phyloP scores from a whole-genome alignment of 2,329 filamentous ascomycete species.

The Aurifilum marmelostoma region DNA sequence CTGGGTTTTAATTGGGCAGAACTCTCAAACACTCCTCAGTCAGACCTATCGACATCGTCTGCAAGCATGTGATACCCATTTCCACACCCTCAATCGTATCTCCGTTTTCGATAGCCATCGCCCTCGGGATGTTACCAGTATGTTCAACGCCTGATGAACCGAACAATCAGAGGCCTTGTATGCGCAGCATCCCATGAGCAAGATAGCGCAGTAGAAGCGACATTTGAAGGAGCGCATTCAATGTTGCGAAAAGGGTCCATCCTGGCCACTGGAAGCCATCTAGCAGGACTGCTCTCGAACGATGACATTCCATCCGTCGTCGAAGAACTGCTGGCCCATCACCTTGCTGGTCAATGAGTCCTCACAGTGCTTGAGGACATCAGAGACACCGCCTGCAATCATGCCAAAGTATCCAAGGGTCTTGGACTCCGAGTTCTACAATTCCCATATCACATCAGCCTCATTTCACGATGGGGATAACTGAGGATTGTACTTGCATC shows the following conservation, averaged over 20 bases:
- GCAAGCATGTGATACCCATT: neutral
- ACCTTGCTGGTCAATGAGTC: neutral
- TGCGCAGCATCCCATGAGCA: neutral
- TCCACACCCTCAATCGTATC: neutral
- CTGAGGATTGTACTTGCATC: neutral
- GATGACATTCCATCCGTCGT: conserved; percentile 17
- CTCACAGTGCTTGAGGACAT: conserved; percentile 1
- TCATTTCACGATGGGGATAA: neutral
- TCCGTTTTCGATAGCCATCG: neutral
- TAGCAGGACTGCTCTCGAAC: neutral
- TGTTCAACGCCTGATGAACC: neutral
- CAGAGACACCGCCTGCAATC: neutral
- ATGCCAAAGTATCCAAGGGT: neutral
- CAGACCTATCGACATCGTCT: neutral
- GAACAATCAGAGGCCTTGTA: neutral
- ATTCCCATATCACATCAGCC: neutral
- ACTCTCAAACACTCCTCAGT: neutral
- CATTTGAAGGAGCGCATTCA: neutral
- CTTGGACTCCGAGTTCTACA: neutral
- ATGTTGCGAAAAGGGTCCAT: neutral
- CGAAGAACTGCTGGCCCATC: conserved; percentile 13
- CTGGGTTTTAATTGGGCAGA: neutral
- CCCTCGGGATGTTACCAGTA: neutral
- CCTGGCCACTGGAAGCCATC: neutral
- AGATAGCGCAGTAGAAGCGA: neutral